Evolutionary conservation across 345 rosid genomes (phyloP).

Genomic region (Moricandia moricandioides): DNA sequence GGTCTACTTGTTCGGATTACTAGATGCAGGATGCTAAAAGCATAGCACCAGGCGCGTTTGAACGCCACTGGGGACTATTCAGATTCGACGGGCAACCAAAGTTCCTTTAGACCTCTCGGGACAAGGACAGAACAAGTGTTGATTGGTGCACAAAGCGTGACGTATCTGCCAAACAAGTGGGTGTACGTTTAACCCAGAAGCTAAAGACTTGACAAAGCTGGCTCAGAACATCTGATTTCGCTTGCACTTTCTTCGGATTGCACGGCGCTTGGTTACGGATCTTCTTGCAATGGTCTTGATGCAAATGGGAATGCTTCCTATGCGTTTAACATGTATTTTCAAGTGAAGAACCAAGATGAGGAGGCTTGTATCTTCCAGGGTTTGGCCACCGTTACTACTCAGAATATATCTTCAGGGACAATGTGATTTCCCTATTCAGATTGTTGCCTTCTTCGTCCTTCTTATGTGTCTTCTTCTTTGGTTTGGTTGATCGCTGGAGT

Average conservation of each 20-base stretch:
- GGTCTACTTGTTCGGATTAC: constrained; percentile 67
- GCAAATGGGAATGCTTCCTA: constrained; percentile 61
- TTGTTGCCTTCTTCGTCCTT: constrained; percentile 38
- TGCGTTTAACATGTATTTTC: constrained; percentile 72
- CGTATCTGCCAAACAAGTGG: constrained; percentile 66
- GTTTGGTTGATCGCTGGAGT: constrained; percentile 18
- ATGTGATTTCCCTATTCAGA: constrained; percentile 68
- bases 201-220: constrained; percentile 61
- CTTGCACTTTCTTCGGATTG: constrained; percentile 60
- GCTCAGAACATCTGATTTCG: constrained; percentile 58
- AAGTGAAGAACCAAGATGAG: constrained; percentile 58
- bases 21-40: constrained; percentile 36
- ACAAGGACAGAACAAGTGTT: constrained; percentile 61
- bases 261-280: constrained; percentile 57
- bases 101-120: constrained; percentile 65
- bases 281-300: constrained; percentile 57
- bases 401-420: constrained; percentile 63
- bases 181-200: constrained; percentile 68
- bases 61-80: constrained; percentile 89
- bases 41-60: constrained; percentile 64
- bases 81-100: constrained; percentile 78
- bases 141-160: constrained; percentile 52
- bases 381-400: constrained; percentile 44
- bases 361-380: constrained; percentile 62
- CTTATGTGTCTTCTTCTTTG: constrained; percentile 1